These are phyloP conservation scores for Xylaria sp. DNA, from an alignment of 2,329 filamentous ascomycete genomes.

Conservation along the genomic window DNA sequence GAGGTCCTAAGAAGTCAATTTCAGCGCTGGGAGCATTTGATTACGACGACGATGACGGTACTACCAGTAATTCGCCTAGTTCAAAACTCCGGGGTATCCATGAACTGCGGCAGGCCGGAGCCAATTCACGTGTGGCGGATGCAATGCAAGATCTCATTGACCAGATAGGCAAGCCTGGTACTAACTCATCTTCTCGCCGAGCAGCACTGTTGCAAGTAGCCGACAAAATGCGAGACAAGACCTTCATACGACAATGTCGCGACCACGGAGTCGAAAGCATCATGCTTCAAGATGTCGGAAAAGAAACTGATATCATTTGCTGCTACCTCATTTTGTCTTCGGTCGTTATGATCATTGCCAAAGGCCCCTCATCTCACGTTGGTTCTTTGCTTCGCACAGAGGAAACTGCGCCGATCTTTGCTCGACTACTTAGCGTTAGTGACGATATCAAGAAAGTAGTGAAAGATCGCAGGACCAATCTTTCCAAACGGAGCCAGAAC, in stretches of 20 bases:
- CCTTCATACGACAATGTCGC: constrained; percentile 75
- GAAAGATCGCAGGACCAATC: constrained; percentile 73
- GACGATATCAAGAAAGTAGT: constrained; percentile 70
- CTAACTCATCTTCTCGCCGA: constrained; percentile 63
- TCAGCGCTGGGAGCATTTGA: constrained; percentile 44
- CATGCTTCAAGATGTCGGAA: constrained; percentile 71
- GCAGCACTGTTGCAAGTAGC: constrained; percentile 70
- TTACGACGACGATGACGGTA: constrained; percentile 60
- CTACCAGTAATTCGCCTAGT: constrained; percentile 56
- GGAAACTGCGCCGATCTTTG: constrained; percentile 65
- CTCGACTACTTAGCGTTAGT: constrained; percentile 62
- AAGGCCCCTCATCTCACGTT: constrained; percentile 69
- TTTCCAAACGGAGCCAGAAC: constrained; percentile 72
- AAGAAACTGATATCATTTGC: constrained; percentile 69
- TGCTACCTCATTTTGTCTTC: constrained; percentile 73
- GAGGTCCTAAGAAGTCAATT: constrained; percentile 42
- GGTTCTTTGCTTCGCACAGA: constrained; percentile 67
- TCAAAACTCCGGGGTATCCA: constrained; percentile 71
- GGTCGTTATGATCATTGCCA: constrained; percentile 70
- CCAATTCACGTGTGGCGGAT: constrained; percentile 73
- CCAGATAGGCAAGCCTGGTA: constrained; percentile 64
- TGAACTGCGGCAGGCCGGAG: constrained; percentile 72
- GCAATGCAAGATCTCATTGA: constrained; percentile 73
- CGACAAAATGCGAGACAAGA: constrained; percentile 68
- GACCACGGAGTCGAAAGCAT: constrained; percentile 77